Evolutionary conservation across 371 early-diverging fungal species (phyloP).

Genomic region (Mucor saturninus): DNA sequence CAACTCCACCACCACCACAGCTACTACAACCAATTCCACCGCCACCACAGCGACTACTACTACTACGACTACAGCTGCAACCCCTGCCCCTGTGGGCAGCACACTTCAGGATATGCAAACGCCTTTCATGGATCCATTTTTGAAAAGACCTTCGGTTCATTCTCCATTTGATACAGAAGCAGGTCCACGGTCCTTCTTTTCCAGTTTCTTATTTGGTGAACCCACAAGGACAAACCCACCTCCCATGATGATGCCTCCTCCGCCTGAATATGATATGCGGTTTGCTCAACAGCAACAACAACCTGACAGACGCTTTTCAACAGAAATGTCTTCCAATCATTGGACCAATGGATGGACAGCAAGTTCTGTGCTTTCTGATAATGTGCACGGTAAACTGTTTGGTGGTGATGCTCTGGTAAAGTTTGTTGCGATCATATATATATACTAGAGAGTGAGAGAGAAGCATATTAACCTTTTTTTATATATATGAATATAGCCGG

Average conservation of each 20-base stretch:
- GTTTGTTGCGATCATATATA: not conserved
- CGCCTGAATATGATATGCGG: slow-evolving; percentile 19
- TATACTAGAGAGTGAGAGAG: too few species aligned
- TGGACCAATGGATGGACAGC: slow-evolving; percentile 50
- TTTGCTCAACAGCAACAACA: slow-evolving; percentile 1
- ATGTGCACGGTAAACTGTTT: slow-evolving; percentile 46
- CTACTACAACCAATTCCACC: too few species aligned
- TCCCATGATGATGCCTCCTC: slow-evolving; percentile 5
- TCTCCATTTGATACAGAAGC: slow-evolving; percentile 12
- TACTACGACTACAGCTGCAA: too few species aligned
- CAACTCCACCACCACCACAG: too few species aligned
- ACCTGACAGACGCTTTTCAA: slow-evolving; percentile 19
- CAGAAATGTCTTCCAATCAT: not conserved
- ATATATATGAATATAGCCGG: slow-evolving; percentile 17
- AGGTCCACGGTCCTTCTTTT: slow-evolving; percentile 42
- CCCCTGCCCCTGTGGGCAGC: not conserved
- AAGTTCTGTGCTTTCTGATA: slow-evolving; percentile 37
- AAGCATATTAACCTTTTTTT: too few species aligned
- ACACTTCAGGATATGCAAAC: slow-evolving; percentile 5
- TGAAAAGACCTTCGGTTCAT: slow-evolving; percentile 12
- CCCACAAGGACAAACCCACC: slow-evolving; percentile 12
- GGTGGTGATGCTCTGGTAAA: slow-evolving; percentile 50
- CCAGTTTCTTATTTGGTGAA: slow-evolving; percentile 51
- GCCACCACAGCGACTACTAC: too few species aligned
- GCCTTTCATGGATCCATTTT: slow-evolving; percentile 5